Base-by-base conservation (phyloP, 768 basidiomycete species). In the Psilocybe tampanensis region DNA sequence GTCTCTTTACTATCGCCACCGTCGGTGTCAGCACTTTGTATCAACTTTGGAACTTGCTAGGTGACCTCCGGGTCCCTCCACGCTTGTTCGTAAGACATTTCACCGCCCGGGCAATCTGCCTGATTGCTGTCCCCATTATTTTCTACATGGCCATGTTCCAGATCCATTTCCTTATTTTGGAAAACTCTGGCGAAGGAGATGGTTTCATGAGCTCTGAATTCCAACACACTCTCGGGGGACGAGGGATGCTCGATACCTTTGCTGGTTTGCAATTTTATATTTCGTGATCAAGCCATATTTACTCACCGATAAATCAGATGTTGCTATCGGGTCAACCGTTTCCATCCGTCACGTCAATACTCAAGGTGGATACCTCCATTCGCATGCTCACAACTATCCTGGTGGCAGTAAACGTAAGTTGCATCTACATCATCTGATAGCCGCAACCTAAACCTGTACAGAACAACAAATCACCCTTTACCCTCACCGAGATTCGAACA, bases 131-230 rank as follows among this genome's bases (percentile, higher is more conserved):
- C 3, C 96, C 97, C 3, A 68, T 89, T 29, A 39, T 89, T 34
- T 95, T 99, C 70, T 99, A 99, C 76, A 95, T 98, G 92, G 70
- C 77, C 68, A 97, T 97, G 92, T 99, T 99, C 78, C 83, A 89
- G 72, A 86, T 99, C 51, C 97, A 99, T 70, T 98, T 98, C 74
- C 66, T 88, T 67, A 82, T 99, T 62, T 78, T 99, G 24, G 83
- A 86, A 66, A 90, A 89, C 71, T 90, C 92, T 1, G 97, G 97
- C 29, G 96, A 98, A 51, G 97, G 97, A 0, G 97, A 98, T 69
- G 95, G 95, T 0, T 99, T 99, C 74, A 99, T 99, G 97, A 96
- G 92, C 75, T 92, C 94, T 2, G 95, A 95, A 69, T 99, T 99
- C 76, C 95, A 98, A 74, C 96, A 98, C 68, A 98, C 95, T 0